These are phyloP conservation scores for Rhynchosporium secalis DNA, from an alignment of 2,329 filamentous ascomycete genomes.

Conservation along the genomic window DNA sequence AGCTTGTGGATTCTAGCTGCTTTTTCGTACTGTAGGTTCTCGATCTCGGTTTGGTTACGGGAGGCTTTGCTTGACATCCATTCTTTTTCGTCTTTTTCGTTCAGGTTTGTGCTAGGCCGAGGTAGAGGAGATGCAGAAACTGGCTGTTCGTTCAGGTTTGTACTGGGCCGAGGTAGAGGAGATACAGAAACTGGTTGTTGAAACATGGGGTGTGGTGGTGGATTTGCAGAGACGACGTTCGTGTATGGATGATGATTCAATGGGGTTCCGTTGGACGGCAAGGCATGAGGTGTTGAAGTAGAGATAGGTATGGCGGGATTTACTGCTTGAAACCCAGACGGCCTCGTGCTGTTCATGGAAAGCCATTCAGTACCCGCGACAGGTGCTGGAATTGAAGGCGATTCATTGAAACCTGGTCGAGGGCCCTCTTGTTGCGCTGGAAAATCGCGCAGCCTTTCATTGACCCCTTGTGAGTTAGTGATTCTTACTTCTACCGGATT, in stretches of 20 bases:
- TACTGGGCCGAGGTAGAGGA: background rate
- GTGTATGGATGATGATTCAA: background rate
- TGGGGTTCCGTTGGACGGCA: background rate
- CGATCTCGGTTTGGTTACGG: background rate
- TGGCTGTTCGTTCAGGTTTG: background rate
- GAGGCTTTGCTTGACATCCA: constrained; percentile 7
- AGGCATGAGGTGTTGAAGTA: background rate
- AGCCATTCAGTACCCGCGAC: constrained; percentile 3
- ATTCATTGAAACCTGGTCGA: background rate
- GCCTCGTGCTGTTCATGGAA: background rate
- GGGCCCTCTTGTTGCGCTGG: background rate
- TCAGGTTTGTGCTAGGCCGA: background rate
- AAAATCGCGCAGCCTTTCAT: background rate
- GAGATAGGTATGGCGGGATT: background rate
- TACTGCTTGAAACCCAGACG: background rate
- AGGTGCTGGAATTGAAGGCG: background rate
- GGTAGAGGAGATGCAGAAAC: background rate
- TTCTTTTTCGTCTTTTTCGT: background rate
- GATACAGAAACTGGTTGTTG: background rate
- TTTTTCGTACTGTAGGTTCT: background rate
- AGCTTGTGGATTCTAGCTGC: background rate
- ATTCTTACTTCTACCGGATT: background rate
- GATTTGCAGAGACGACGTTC: background rate
- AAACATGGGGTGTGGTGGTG: background rate
- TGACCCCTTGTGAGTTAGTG: background rate